Evolutionary conservation across 208 protist species (phyloP).

Genomic region (Blechomonas ayalai): DNA sequence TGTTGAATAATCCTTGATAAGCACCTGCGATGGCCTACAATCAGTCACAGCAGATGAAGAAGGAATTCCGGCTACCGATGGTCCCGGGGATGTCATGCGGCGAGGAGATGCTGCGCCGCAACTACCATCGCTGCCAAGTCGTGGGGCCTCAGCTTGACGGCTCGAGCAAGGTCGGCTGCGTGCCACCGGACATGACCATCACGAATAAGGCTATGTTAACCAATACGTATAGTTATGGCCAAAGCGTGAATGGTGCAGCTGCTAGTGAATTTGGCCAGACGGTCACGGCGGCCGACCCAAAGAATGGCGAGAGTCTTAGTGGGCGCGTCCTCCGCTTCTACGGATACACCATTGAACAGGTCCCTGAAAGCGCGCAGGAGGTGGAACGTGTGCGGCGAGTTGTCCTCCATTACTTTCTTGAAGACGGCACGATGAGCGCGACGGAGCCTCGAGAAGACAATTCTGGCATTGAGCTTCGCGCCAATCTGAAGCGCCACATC

Average conservation of each 20-base stretch:
- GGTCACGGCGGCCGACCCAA: background rate
- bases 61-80: conserved; percentile 88
- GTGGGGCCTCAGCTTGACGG: conserved; percentile 33
- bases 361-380: conserved; percentile 92
- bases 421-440: conserved; percentile 96
- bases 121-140: conserved; percentile 80
- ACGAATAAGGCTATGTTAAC: conserved; percentile 13
- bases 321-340: conserved; percentile 91
- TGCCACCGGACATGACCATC: conserved; percentile 47
- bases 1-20: too few species aligned
- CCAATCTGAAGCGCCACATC: conserved; percentile 89
- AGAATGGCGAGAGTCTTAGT: conserved; percentile 32
- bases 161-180: conserved; percentile 36
- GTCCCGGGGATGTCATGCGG: conserved; percentile 81
- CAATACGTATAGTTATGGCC: conserved; percentile 13
- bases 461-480: conserved; percentile 91
- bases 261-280: too few species aligned
- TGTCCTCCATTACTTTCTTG: conserved; percentile 91
- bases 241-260: conserved; percentile 1
- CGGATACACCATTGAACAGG: conserved; percentile 91
- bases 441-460: conserved; percentile 91
- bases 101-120: conserved; percentile 87
- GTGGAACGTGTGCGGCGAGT: conserved; percentile 85
- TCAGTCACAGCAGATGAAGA: conserved; percentile 74
- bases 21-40: conserved; percentile 50